Base-by-base conservation (phyloP, 2,329 filamentous ascomycete genomes). In the Diaporthe aspalathi region DNA sequence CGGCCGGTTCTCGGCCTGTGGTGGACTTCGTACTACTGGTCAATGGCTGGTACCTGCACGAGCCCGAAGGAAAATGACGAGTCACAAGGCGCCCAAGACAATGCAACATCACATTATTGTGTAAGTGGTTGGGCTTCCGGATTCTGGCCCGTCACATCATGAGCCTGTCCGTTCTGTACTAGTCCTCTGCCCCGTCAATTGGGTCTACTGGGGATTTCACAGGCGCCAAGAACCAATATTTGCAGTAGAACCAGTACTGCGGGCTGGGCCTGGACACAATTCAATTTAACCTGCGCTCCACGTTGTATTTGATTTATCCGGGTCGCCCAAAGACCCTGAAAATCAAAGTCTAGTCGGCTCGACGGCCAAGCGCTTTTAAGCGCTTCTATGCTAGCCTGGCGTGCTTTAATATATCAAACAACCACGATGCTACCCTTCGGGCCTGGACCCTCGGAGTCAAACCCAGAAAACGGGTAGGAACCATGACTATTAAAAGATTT, bases 401-500 rank as follows among this genome's bases (percentile, higher is more conserved):
- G 52, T 22, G 66, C 66, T 47, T 68, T 54, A 68, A 68, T 56
- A 54, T 56, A 68, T 38, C 40, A 53, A 29, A 32, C 50, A 53
- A 68, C 50, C 22, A 6, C 52, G 66, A 68, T 68, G 49, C 49
- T 56, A 68, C 66, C 66, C 49, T 68, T 20, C 29, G 5, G 66
- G 52, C 35, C 47, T 56, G 66, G 50, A 68, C 50, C 50, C 27
- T 35, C 40, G 49, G 52, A 57, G 50, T 56, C 50, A 52, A 65
- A 50, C 60, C 50, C 40, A 54, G 66, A 68, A 68, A 68, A 29
- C 43, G 50, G 50, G 50, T 68, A 56, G 47, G 66, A 47, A 56
- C 50, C 24, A 54, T 65, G 20, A 56, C 66, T 68, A 68, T 56
- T 35, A 68, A 68, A 68, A 68, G 49, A 54, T 47, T 68, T 68